A percentile compares a stretch with the other conserved stretches of the same genome.
Evolutionary conservation across 1,284 basidiomycete species (phyloP).

Genomic region (Ceratobasidium sp.): DNA sequence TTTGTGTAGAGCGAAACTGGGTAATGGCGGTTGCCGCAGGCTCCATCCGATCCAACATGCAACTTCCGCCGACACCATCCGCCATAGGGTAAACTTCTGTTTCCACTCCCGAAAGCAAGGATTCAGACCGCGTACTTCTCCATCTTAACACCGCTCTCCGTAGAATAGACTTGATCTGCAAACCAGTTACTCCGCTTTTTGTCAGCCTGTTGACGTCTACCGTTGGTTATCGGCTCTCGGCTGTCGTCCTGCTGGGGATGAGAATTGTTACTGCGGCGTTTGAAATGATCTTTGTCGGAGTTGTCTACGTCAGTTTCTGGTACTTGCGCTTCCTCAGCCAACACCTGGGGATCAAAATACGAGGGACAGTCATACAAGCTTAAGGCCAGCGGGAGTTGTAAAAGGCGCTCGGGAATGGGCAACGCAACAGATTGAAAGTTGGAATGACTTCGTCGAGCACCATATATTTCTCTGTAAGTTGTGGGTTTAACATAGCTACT

Average conservation of each 20-base stretch:
- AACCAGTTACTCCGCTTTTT: conserved; percentile 68
- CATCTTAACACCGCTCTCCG: conserved; percentile 61
- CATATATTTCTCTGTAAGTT: conserved; percentile 60
- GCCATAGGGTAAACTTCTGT: too few relatives aligned
- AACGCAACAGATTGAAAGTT: conserved; percentile 54
- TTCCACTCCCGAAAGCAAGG: background rate
- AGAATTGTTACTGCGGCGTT: conserved; percentile 57
- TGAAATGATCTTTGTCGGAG: conserved; percentile 56
- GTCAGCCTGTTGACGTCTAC: conserved; percentile 64
- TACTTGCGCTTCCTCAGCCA: conserved; percentile 48
- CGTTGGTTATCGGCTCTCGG: conserved; percentile 55
- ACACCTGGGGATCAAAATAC: background rate
- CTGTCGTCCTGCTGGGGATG: conserved; percentile 56
- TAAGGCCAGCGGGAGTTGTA: background rate
- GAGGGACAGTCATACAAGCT: too few relatives aligned
- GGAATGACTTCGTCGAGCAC: conserved; percentile 62
- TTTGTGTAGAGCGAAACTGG: conserved; percentile 69
- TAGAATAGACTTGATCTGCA: conserved; percentile 67
- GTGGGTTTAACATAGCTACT: background rate
- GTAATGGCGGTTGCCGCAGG: conserved; percentile 61
- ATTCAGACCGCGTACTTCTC: conserved; percentile 52
- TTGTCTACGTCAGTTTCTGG: conserved; percentile 58
- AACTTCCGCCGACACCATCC: background rate
- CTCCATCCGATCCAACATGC: conserved; percentile 50
- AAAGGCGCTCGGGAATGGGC: conserved; percentile 21